A percentile compares a stretch with the other conserved stretches of the same genome.
Evolutionary conservation across 306 rosid genomes (phyloP).

Genomic region (Prunus padus): DNA sequence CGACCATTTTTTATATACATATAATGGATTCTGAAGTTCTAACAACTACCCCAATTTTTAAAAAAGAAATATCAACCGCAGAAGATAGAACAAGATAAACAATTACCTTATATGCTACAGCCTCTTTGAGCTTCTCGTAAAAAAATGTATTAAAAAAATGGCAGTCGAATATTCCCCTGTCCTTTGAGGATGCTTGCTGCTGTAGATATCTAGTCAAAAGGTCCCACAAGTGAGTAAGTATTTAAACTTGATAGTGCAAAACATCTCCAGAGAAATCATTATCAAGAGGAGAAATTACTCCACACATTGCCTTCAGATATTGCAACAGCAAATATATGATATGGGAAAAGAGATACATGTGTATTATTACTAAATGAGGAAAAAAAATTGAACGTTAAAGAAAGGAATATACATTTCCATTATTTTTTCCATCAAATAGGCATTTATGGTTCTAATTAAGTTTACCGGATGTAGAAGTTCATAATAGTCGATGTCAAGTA

Average conservation of each 20-base stretch:
- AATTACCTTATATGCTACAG: constrained; percentile 70
- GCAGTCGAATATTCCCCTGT: constrained; percentile 49
- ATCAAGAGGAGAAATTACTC: not conserved
- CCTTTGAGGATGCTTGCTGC: constrained; percentile 60
- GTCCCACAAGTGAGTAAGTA: constrained; percentile 16
- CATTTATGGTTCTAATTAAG: constrained; percentile 1
- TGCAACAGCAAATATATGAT: not conserved
- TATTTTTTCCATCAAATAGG: not conserved
- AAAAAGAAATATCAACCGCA: constrained; percentile 2
- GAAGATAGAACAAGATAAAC: constrained; percentile 7
- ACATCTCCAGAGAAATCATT: not conserved
- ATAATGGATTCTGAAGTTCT: not conserved
- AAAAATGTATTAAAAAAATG: constrained; percentile 91
- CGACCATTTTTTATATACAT: not conserved
- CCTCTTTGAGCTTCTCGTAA: constrained; percentile 86
- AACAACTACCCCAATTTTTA: constrained; percentile 15
- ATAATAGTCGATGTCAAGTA: constrained; percentile 82
- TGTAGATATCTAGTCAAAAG: constrained; percentile 66
- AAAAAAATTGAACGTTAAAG: not conserved
- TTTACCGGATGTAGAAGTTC: constrained; percentile 91
- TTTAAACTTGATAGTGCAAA: not conserved
- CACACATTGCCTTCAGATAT: not conserved
- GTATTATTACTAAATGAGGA: not conserved
- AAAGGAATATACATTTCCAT: not conserved
- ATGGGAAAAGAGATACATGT: not conserved